These are phyloP conservation scores for Ceratocystis ficicola DNA, from an alignment of 2,329 filamentous ascomycete species.

Conservation along the genomic window DNA sequence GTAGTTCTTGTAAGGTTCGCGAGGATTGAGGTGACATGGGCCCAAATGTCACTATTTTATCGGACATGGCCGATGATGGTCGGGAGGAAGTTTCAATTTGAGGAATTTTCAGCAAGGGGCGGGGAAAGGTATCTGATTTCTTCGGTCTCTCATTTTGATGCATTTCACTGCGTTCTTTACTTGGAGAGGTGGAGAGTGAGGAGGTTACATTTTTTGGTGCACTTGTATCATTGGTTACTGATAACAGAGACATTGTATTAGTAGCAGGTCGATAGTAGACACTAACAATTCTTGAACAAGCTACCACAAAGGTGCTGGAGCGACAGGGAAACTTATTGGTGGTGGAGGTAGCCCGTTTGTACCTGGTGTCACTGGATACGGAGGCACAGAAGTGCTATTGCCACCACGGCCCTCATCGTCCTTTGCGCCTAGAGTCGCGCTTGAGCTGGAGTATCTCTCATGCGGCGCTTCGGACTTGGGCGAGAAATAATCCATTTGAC, in stretches of 20 bases:
- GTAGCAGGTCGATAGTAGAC: neutral
- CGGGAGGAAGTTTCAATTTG: neutral
- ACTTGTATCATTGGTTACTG: constrained; percentile 12
- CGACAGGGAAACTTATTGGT: constrained; percentile 17
- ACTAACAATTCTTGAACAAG: neutral
- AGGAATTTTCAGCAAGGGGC: constrained; percentile 1
- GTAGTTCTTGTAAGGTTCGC: constrained; percentile 18
- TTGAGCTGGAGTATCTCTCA: neutral
- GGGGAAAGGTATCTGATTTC: constrained; percentile 1
- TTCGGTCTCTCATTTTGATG: constrained; percentile 12
- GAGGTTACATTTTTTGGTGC: neutral
- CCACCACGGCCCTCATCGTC: neutral
- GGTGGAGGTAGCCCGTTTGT: constrained; percentile 20
- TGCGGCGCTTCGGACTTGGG: constrained; percentile 9
- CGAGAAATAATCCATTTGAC: constrained; percentile 20
- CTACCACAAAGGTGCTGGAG: constrained; percentile 13
- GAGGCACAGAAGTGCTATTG: constrained; percentile 11
- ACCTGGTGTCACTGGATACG: constrained; percentile 21
- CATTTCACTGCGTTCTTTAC: constrained; percentile 14
- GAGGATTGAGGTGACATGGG: constrained; percentile 37
- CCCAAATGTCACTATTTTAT: constrained; percentile 33
- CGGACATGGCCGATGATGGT: constrained; percentile 6
- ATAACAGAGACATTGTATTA: constrained; percentile 3
- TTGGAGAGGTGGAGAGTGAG: neutral
- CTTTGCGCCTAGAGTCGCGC: neutral